Evolutionary conservation across 176 grass and related monocot species (phyloP), one percentile per base, ranked within the genome.

Genomic region (Paspalum notatum): DNA sequence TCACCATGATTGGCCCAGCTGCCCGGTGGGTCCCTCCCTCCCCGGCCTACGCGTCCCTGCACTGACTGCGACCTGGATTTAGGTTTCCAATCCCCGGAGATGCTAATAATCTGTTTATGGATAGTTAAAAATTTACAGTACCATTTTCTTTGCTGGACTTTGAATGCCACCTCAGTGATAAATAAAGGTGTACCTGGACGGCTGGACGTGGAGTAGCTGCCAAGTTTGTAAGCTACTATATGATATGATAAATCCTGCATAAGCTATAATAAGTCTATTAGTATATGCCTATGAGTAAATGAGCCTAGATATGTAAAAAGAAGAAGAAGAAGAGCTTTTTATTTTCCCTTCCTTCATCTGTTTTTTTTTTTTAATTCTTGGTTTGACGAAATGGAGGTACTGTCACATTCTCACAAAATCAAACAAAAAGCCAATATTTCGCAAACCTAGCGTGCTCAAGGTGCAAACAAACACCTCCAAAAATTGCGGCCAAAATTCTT

Each of bases 1-100:
- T 78, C 80, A 88, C 18, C 59, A 79, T 74, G 74, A 88, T 84
- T 88, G 67, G 42, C 0, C 68, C 75, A 66, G 12, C 86, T 79
- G 80, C 80, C 58, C 3, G 73, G 74, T 83, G 58, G 85, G 73
- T 57, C 48, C 79, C 21, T n/a, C n/a, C n/a, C n/a, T n/a, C n/a
- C n/a, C n/a, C n/a, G n/a, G n/a, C n/a, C n/a, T n/a, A n/a, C n/a
- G n/a, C n/a, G n/a, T n/a, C n/a, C n/a, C n/a, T 51, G 24, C 12
- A 27, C 6, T 3, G 40, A 55, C 8, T 56, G 54, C 22, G 13
- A 12, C 44, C 15, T 43, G 47, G 39, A 54, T 44, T 42, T 11
- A 24, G 57, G 11, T 60, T 60, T 26, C 22, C 2, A 32, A 9
- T 18, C 55, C n/a, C n/a, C 20, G 13, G 55, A 14, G 58, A 18